Conservation (phyloP, 2,329 filamentous ascomycete genomes). For the Parascedosporium putredinis region DNA sequence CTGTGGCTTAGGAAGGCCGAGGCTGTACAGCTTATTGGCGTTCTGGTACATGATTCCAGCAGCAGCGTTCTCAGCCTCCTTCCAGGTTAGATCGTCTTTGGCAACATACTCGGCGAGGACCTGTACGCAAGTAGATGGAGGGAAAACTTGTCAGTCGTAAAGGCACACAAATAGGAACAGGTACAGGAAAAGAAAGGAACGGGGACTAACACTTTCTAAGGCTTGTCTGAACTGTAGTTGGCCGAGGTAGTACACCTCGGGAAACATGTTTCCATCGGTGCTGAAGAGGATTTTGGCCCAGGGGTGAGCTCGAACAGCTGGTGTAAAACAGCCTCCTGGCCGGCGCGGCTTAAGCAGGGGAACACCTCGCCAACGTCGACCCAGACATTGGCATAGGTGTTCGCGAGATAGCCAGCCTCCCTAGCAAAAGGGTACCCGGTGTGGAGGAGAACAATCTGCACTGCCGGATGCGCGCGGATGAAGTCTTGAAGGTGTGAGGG, state of each 20-base stretch:
- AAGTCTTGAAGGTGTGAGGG: slow-evolving; percentile 66
- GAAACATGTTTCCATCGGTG: slow-evolving; percentile 70
- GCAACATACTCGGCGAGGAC: slow-evolving; percentile 56
- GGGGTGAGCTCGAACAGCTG: slow-evolving; percentile 69
- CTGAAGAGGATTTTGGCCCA: slow-evolving; percentile 70
- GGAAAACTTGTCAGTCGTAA: slow-evolving; percentile 10
- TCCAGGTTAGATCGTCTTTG: slow-evolving; percentile 48
- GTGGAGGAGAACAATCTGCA: slow-evolving; percentile 70
- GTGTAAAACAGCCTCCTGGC: slow-evolving; percentile 59
- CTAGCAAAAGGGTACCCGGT: slow-evolving; percentile 72
- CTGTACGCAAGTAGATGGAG: slow-evolving; percentile 29
- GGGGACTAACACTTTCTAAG: slow-evolving; percentile 45
- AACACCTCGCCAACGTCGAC: slow-evolving; percentile 78
- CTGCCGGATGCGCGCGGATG: slow-evolving; percentile 55
- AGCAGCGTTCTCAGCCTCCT: slow-evolving; percentile 53
- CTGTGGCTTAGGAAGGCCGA: slow-evolving; percentile 31
- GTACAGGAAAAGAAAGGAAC: neutral
- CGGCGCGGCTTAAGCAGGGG: slow-evolving; percentile 64
- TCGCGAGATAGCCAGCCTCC: slow-evolving; percentile 69
- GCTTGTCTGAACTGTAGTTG: slow-evolving; percentile 62
- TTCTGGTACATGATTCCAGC: slow-evolving; percentile 66
- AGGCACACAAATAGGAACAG: slow-evolving; percentile 13
- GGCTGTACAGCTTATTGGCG: slow-evolving; percentile 62
- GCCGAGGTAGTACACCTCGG: slow-evolving; percentile 67
- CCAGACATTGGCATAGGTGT: slow-evolving; percentile 69